A percentile compares a stretch with the other conserved stretches of the same genome.
These are phyloP conservation scores for Lactarius hatsudake DNA, from an alignment of 768 basidiomycete species.

Conservation along the genomic window DNA sequence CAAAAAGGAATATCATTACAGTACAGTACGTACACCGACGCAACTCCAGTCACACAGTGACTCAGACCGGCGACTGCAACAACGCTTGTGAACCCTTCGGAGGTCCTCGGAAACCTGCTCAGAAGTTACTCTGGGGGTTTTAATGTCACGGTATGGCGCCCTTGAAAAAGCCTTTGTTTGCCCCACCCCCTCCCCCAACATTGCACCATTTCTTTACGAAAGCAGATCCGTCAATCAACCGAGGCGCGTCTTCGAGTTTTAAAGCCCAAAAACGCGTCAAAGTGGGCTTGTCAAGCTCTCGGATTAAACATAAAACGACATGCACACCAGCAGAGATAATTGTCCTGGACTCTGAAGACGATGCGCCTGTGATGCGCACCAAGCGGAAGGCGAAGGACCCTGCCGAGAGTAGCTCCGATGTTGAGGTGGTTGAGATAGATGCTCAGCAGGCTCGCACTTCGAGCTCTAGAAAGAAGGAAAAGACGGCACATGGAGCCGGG, in stretches of 20 bases:
- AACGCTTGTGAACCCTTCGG: no score
- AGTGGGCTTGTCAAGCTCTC: conserved; percentile 1
- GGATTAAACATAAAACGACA: conserved; percentile 9
- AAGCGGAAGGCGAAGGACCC: conserved; percentile 21
- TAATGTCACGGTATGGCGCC: conserved; percentile 16
- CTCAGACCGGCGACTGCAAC: no score
- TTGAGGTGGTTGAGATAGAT: conserved; percentile 25
- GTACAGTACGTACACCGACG: no score
- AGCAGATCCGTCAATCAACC: conserved; percentile 1
- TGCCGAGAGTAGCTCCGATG: conserved; percentile 23
- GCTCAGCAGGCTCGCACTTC: background rate
- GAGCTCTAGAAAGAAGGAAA: conserved; percentile 15
- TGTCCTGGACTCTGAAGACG: conserved; percentile 36
- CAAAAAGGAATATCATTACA: no score
- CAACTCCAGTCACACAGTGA: no score
- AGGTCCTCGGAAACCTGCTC: no score
- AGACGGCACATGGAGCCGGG: background rate
- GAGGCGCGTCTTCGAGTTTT: background rate
- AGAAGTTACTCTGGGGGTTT: background rate
- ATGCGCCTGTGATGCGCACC: conserved; percentile 11
- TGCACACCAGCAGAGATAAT: conserved; percentile 30
- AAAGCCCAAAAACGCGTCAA: conserved; percentile 8
- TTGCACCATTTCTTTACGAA: conserved; percentile 25
- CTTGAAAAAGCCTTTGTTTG: conserved; percentile 16
- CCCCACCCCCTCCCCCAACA: conserved; percentile 16